Evolutionary conservation across 495 filamentous ascomycete genomes (phyloP), one percentile per base, ranked within the genome.

Genomic region (Penicillium manginii): DNA sequence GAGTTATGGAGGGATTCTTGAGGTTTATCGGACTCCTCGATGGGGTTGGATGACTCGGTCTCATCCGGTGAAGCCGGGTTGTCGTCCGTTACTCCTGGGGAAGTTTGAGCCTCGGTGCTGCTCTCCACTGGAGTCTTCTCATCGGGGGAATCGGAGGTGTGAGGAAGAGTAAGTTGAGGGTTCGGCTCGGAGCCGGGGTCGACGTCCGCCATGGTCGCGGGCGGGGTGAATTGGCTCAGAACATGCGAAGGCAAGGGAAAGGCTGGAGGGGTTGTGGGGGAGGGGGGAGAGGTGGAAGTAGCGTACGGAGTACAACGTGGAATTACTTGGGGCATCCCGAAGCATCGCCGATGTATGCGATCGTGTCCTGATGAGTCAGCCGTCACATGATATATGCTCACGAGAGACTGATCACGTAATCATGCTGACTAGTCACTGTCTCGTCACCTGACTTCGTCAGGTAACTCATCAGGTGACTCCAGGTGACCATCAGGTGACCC

Each of bases 191-290:
- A 69, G 72, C 73, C 73, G 59, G 70, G 62, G 55, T 75, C 74
- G 58, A 74, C 73, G 65, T 79, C 78, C 69, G 74, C 78, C 78
- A 80, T 80, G 63, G 72, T 67, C 64, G 61, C 65, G 68, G 67
- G 57, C 67, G 68, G 73, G 73, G 69, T 71, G 64, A 63, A 57
- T 68, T 71, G 66, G 19, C 45, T 47, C 45, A 47, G 45, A 29
- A 26, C 45, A 47, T 55, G 33, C 40, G 39, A 57, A 5, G 35
- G n/a, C 18, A 47, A 46, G 17, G 18, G 43, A 11, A n/a, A 47
- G 2, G 26, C 9, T 22, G 12, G 10, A 19, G 17, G 21, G 21
- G 43, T 47, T n/a, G 21, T 26, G 10, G 49, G 40, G 19, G 45
- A 31, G 23, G 46, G 23, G 14, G 17, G 14, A 26, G 15, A 12